phyloP scores from a whole-genome alignment of 139 green algal species.

The Tetradesmus obliquus region DNA sequence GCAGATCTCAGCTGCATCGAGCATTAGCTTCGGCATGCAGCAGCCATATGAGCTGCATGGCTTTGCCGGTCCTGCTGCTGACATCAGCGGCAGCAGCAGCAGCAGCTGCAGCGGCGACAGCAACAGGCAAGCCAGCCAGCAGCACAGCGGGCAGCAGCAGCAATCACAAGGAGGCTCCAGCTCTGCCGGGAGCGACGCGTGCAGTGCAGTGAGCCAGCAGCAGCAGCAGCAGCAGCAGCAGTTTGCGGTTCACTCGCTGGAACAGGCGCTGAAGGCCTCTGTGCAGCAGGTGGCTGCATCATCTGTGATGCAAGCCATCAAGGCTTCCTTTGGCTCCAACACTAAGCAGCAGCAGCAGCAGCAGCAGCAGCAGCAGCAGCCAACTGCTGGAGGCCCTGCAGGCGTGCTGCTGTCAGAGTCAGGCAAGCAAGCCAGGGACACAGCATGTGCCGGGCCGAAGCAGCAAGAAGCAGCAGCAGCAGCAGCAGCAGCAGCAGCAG shows the following conservation, averaged over 20 bases:
- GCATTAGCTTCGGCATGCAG: neutral
- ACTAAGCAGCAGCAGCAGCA: neutral
- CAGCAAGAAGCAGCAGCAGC: neutral
- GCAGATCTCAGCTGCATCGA: neutral
- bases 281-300: neutral
- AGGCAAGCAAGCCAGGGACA: neutral
- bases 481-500: neutral
- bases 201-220: neutral
- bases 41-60: neutral
- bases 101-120: slow-evolving; percentile 9
- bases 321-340: neutral
- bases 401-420: neutral
- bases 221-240: slow-evolving; percentile 21
- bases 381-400: neutral
- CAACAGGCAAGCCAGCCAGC: neutral
- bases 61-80: neutral
- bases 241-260: neutral
- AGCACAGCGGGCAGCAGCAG: neutral
- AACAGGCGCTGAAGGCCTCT: neutral
- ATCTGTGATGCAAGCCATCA: neutral
- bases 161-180: neutral
- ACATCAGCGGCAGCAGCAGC: neutral
- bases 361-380: neutral
- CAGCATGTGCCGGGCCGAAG: neutral
- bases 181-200: neutral